Evolutionary conservation across 768 basidiomycete genomes (phyloP).

Genomic region (Hericium rajendrae): DNA sequence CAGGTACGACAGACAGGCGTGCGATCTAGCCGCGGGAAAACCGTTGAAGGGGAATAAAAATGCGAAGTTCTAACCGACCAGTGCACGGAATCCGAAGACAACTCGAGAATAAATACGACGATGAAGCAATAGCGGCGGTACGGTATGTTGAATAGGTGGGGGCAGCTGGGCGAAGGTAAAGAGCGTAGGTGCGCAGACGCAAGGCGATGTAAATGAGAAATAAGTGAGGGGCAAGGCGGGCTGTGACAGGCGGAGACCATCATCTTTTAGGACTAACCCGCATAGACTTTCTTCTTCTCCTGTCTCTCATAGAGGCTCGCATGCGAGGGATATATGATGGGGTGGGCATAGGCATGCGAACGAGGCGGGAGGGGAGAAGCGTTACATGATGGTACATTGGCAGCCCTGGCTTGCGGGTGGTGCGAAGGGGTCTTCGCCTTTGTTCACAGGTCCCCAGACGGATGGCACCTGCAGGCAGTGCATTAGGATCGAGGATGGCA

Average conservation of each 20-base stretch:
- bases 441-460: conserved; percentile 93
- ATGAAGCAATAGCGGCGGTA: background rate
- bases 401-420: conserved; percentile 50
- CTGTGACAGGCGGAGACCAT: background rate
- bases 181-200: background rate
- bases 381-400: conserved; percentile 4
- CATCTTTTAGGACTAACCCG: background rate
- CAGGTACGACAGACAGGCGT: background rate
- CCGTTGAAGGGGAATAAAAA: background rate
- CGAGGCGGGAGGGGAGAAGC: background rate
- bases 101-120: background rate
- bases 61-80: background rate
- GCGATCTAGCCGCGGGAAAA: background rate
- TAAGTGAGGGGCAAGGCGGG: background rate
- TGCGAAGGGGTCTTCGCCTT: conserved; percentile 88
- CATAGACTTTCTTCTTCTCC: background rate
- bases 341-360: background rate
- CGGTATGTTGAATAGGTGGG: background rate
- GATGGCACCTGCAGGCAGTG: conserved; percentile 62
- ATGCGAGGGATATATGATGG: background rate
- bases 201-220: background rate
- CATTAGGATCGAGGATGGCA: too few relatives aligned
- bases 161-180: background rate
- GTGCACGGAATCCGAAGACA: background rate
- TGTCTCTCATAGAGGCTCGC: background rate